These are phyloP conservation scores for Cutaneotrichosporon sp. DNA, from an alignment of 1,284 basidiomycete species.

Conservation along the genomic window DNA sequence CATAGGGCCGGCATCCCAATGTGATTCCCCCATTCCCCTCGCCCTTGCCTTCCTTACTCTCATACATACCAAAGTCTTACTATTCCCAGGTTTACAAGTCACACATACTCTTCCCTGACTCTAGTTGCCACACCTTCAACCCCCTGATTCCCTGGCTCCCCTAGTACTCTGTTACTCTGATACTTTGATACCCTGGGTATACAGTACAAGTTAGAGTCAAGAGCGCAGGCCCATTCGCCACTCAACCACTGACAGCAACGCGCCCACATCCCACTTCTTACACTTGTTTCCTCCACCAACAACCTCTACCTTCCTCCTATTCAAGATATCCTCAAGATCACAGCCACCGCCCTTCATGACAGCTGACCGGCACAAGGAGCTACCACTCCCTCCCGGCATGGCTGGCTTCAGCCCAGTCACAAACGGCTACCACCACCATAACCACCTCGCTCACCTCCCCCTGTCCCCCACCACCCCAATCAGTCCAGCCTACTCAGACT, in stretches of 20 bases:
- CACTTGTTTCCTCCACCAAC: neutral
- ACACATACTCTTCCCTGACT: no score
- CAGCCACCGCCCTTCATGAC: conserved; percentile 1
- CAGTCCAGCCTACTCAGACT: neutral
- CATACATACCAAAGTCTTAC: no score
- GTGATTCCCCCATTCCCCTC: no score
- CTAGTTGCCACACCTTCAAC: no score
- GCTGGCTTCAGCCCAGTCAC: neutral
- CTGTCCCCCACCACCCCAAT: neutral
- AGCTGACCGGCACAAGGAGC: neutral
- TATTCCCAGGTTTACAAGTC: no score
- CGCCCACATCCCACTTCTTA: neutral
- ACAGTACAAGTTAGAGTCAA: no score
- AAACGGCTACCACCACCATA: neutral
- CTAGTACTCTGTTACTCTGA: no score
- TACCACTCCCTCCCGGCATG: neutral
- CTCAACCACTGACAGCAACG: neutral
- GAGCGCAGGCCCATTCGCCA: no score
- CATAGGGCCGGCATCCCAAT: no score
- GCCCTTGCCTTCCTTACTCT: no score
- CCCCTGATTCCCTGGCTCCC: no score
- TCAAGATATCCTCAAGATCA: neutral
- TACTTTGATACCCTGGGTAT: no score
- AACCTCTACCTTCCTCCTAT: neutral
- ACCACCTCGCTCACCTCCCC: neutral